phyloP scores from a whole-genome alignment of 352 stramenopile species.

The Pythium aquatile region DNA sequence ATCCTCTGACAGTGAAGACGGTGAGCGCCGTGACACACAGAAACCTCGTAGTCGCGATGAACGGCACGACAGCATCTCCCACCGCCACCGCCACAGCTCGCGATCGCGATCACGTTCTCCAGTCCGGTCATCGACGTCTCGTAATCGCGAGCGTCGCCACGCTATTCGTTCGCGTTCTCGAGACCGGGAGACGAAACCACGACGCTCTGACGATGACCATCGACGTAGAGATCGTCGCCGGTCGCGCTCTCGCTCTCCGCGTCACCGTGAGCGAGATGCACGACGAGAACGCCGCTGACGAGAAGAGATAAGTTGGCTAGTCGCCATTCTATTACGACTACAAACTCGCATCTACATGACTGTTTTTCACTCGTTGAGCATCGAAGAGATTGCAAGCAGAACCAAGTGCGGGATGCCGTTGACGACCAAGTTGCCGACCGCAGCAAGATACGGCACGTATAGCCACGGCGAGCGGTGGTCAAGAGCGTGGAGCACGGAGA shows the following conservation, averaged over 20 bases:
- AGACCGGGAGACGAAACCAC: background rate
- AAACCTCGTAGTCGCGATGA: background rate
- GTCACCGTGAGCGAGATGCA: background rate
- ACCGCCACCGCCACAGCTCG: conserved; percentile 1
- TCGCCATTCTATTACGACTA: background rate
- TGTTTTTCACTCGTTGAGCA: conserved; percentile 32
- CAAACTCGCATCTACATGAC: no score
- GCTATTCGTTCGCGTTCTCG: conserved; percentile 1
- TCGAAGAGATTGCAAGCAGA: conserved; percentile 54
- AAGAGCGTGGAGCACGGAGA: conserved; percentile 68
- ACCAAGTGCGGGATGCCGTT: conserved; percentile 74
- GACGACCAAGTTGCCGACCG: conserved; percentile 63
- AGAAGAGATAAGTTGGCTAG: background rate
- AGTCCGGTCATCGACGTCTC: background rate
- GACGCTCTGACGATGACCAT: background rate
- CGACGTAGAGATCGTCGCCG: background rate
- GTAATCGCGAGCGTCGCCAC: conserved; percentile 1
- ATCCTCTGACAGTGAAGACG: conserved; percentile 6
- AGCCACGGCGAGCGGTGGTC: conserved; percentile 63
- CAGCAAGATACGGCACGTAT: conserved; percentile 69
- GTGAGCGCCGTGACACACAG: background rate
- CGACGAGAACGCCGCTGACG: background rate
- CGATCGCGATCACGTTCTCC: conserved; percentile 7
- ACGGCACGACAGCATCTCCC: background rate
- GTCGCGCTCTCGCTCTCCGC: background rate